phyloP scores from a whole-genome alignment of 192 early-diverging fungal species.

The Rhizophagus sp. region DNA sequence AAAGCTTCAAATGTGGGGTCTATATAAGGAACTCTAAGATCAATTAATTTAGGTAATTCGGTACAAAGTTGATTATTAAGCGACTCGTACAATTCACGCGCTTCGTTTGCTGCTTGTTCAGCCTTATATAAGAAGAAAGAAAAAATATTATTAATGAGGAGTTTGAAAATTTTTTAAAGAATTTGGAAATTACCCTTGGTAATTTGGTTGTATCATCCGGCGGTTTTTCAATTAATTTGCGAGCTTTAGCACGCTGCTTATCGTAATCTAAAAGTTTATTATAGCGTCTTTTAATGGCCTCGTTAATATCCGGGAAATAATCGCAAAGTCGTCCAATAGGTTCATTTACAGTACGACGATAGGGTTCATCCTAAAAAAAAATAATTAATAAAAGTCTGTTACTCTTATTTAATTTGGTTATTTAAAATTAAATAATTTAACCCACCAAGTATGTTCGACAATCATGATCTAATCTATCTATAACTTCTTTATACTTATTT shows the following conservation, averaged over 20 bases:
- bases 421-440: background rate
- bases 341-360: slow-evolving; percentile 83
- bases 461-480: slow-evolving; percentile 79
- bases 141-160: background rate
- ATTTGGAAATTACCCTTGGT: slow-evolving; percentile 50
- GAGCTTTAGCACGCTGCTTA: slow-evolving; percentile 63
- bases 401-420: too few species aligned
- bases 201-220: slow-evolving; percentile 67
- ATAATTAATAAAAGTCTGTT: too few species aligned
- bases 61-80: slow-evolving; percentile 79
- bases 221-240: slow-evolving; percentile 83
- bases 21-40: slow-evolving; percentile 83
- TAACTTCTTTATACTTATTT: slow-evolving; percentile 80
- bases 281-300: slow-evolving; percentile 85
- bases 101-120: slow-evolving; percentile 76
- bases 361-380: slow-evolving; percentile 70
- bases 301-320: slow-evolving; percentile 93
- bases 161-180: slow-evolving; percentile 9
- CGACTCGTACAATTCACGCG: slow-evolving; percentile 76
- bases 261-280: slow-evolving; percentile 94
- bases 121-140: slow-evolving; percentile 49
- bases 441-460: slow-evolving; percentile 76
- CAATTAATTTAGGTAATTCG: slow-evolving; percentile 91
- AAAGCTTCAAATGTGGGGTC: slow-evolving; percentile 97
- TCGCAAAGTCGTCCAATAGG: slow-evolving; percentile 83